These are phyloP conservation scores for Simmondsia chinensis DNA, from an alignment of 148 eudicot species.

Conservation along the genomic window DNA sequence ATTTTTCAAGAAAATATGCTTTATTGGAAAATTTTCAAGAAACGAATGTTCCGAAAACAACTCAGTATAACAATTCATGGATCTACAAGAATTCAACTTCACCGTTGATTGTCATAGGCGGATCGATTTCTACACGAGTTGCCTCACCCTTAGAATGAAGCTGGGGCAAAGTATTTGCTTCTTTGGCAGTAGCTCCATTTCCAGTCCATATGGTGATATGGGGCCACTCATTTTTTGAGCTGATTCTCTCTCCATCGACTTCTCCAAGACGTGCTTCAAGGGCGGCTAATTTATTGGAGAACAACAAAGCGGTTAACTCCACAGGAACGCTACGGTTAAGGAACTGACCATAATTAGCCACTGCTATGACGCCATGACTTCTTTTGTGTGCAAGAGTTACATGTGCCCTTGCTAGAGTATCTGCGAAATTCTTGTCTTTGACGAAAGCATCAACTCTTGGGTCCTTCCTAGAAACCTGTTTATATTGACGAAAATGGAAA, in stretches of 20 bases:
- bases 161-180: conserved; percentile 61
- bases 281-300: conserved; percentile 72
- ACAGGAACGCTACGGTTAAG: conserved; percentile 51
- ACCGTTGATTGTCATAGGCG: conserved; percentile 51
- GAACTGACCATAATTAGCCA: conserved; percentile 62
- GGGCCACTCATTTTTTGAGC: conserved; percentile 73
- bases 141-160: conserved; percentile 59
- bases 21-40: too few relatives aligned
- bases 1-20: too few relatives aligned
- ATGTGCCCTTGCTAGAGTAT: conserved; percentile 51
- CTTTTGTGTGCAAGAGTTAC: conserved; percentile 92
- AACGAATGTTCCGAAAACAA: too few relatives aligned
- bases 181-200: conserved; percentile 56
- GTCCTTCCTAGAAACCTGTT: conserved; percentile 46
- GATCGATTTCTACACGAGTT: conserved; percentile 52
- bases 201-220: conserved; percentile 87
- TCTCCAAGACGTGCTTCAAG: conserved; percentile 68
- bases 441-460: conserved; percentile 42
- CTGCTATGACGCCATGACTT: conserved; percentile 80
- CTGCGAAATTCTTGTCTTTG: conserved; percentile 31
- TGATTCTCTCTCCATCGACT: conserved; percentile 59
- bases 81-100: conserved; percentile 48
- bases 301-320: conserved; percentile 47
- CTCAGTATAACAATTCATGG: too few relatives aligned
- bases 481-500: background rate